Evolutionary conservation across 768 basidiomycete genomes (phyloP).

Genomic region (Mycena galopus): DNA sequence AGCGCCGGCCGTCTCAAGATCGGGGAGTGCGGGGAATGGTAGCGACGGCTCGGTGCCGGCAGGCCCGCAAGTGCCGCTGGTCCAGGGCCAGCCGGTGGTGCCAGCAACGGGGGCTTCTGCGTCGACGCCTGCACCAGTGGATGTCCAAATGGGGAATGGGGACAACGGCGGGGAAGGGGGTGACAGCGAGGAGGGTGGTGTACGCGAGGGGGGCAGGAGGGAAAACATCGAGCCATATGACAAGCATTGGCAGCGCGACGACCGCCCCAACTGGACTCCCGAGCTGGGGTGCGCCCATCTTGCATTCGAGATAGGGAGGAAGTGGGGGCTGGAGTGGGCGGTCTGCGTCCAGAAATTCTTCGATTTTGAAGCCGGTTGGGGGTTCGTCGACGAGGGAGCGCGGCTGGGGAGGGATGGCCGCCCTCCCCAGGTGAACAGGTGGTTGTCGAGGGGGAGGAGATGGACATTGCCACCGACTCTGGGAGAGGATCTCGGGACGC

Average conservation of each 20-base stretch:
- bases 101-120: background rate
- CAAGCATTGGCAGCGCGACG: background rate
- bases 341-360: background rate
- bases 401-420: background rate
- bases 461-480: background rate
- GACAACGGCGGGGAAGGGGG: too few species aligned
- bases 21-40: background rate
- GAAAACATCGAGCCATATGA: background rate
- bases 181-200: background rate
- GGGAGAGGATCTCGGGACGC: background rate
- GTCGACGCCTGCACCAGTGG: background rate
- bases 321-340: conserved; percentile 9
- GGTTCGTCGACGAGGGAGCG: background rate
- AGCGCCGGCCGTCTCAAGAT: background rate
- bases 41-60: background rate
- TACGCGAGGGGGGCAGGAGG: background rate
- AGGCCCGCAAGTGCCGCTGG: too few species aligned
- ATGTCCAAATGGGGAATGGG: background rate
- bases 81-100: background rate
- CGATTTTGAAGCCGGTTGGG: background rate
- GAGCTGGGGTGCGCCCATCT: background rate
- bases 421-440: background rate
- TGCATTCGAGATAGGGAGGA: background rate
- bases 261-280: background rate
- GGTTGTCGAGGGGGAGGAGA: background rate